Evolutionary conservation across 805 yeast species (phyloP), one percentile per base, ranked within the genome.

Genomic region (Metschnikowia sp.): DNA sequence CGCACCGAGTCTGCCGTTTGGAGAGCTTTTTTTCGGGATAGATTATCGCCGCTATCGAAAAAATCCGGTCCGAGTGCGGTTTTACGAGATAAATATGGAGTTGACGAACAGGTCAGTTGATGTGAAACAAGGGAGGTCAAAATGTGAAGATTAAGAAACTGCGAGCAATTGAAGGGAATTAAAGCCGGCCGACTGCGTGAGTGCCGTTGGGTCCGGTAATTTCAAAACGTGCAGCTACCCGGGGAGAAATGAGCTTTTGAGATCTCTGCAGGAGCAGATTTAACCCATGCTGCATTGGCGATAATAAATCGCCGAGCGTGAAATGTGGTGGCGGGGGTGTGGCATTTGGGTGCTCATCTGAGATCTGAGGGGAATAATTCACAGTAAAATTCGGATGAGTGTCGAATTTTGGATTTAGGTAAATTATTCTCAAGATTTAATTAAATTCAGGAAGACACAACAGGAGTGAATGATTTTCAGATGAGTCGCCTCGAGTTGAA

Each of bases 271-370:
- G 49, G 45, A 34, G 12, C 19, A n/a, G 11, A 13, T 13, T 6
- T 28, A 10, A 34, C 35, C 40, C 36, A 29, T 15, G 39, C 13
- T 40, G 49, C 49, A 41, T 41, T 40, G 42, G 42, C 40, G 49
- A 29, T 37, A n/a, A 13, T 37, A 32, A 37, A 37, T 37, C 28
- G 42, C 42, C 42, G 45, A 46, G 36, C 35, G 32, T 10, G 32
- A 32, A 37, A 26, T 46, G 49, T 46, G 49, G 49, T 46, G 49
- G 49, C 38, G 49, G 48, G 39, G 44, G 41, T 40, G 48, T 40
- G 44, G 41, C 41, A 31, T 42, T n/a, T 26, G 13, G 31, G 36
- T 45, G 45, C 49, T 41, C 42, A n/a, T 11, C 32, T 22, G 26
- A 22, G 26, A 22, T 22, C 26, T 9, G 39, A 41, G 45, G 45